Conservation (phyloP, 805 yeast species). For the Jamesozyma jinghongensis region DNA sequence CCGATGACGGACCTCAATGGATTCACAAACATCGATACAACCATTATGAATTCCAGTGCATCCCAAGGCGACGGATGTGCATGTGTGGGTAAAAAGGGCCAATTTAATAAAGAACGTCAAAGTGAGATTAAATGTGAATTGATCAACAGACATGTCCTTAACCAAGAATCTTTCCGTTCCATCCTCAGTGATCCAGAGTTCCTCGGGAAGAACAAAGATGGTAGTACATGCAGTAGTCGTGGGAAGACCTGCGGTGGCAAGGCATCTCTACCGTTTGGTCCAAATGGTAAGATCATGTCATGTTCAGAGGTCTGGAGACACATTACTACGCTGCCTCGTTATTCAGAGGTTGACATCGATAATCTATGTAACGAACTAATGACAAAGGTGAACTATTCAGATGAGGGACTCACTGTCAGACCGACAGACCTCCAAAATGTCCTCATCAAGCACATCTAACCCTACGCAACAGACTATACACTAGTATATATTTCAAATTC, state of each 20-base stretch:
- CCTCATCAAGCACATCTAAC: constrained; percentile 1
- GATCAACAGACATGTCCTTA: constrained; percentile 7
- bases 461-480: no score
- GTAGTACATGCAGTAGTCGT: not conserved
- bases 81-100: not conserved
- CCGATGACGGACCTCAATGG: not conserved
- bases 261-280: not conserved
- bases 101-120: not conserved
- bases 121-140: constrained; percentile 8
- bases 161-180: constrained; percentile 6
- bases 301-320: constrained; percentile 5
- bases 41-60: no score
- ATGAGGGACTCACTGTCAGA: constrained; percentile 65
- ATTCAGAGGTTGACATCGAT: constrained; percentile 81
- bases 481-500: no score
- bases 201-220: not conserved
- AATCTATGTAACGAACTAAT: constrained; percentile 79
- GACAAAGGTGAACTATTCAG: constrained; percentile 82
- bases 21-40: not conserved
- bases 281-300: not conserved
- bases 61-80: not conserved
- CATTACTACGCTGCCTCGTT: constrained; percentile 42
- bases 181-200: constrained; percentile 4
- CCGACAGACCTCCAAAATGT: constrained; percentile 57
- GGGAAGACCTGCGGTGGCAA: not conserved